A percentile compares a stretch with the other conserved stretches of the same genome.
phyloP scores from a whole-genome alignment of 306 rosid genomes.

The Fagus crenata region DNA sequence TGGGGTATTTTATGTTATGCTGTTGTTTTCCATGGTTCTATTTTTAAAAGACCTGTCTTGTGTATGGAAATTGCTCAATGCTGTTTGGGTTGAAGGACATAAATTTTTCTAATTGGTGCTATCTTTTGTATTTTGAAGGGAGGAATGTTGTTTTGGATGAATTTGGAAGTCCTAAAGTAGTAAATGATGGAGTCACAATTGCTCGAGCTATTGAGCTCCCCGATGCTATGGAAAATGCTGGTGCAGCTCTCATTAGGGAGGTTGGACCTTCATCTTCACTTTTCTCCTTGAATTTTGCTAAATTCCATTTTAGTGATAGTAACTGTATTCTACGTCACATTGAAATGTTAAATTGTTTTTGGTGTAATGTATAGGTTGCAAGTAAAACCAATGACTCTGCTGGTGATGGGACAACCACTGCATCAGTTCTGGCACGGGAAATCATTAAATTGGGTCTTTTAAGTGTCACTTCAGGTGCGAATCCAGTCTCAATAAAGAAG shows the following conservation, averaged over 20 bases:
- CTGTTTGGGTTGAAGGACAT: not conserved
- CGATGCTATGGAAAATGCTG: conserved; percentile 97
- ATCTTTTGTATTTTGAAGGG: conserved; percentile 47
- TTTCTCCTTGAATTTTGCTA: not conserved
- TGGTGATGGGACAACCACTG: conserved; percentile 97
- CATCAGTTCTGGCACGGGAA: conserved; percentile 87
- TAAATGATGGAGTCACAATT: conserved; percentile 94
- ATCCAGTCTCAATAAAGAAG: conserved; percentile 87
- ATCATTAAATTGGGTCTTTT: conserved; percentile 93
- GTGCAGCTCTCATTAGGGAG: conserved; percentile 97
- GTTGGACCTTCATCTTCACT: conserved; percentile 29
- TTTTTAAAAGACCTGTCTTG: not conserved
- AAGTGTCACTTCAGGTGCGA: conserved; percentile 95
- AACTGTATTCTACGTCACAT: not conserved
- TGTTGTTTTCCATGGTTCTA: not conserved
- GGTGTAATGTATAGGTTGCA: conserved; percentile 59
- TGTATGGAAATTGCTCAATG: not conserved
- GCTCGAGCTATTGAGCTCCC: conserved; percentile 95
- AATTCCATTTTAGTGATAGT: not conserved
- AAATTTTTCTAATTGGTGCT: not conserved
- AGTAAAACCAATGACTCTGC: conserved; percentile 98
- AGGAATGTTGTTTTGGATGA: conserved; percentile 98
- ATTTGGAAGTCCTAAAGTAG: conserved; percentile 89
- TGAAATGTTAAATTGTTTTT: not conserved
- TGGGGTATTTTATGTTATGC: too few relatives aligned